These are phyloP conservation scores for Starmerella stellata DNA, from an alignment of 805 yeast genomes.

Conservation along the genomic window DNA sequence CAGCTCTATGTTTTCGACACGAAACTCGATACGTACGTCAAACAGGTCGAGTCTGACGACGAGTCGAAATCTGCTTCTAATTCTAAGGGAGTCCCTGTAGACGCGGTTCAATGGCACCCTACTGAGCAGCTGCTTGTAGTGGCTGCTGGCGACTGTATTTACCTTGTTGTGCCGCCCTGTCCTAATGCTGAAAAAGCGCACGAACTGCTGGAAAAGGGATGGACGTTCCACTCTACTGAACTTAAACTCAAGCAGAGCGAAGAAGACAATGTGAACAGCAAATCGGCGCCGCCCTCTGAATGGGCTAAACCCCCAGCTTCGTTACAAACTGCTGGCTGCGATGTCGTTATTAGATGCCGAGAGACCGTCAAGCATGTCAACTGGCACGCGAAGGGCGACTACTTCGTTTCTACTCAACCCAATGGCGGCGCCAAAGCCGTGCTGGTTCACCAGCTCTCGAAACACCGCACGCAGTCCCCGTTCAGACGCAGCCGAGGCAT, in stretches of 20 bases:
- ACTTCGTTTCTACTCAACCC: conserved; percentile 92
- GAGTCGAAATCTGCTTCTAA: conserved; percentile 19
- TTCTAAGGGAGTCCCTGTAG: conserved; percentile 30
- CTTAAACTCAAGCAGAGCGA: conserved; percentile 15
- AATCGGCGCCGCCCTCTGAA: conserved; percentile 30
- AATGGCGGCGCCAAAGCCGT: conserved; percentile 77
- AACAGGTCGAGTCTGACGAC: conserved; percentile 4
- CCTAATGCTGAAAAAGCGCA: conserved; percentile 69
- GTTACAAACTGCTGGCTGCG: conserved; percentile 45
- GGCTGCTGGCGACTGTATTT: conserved; percentile 63
- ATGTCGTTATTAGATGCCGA: conserved; percentile 47
- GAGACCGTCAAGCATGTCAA: conserved; percentile 59
- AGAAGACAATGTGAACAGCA: conserved; percentile 24
- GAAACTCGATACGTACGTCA: conserved; percentile 22
- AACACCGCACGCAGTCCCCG: conserved; percentile 89
- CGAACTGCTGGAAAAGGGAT: conserved; percentile 69
- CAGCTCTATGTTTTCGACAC: conserved; percentile 46
- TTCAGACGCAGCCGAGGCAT: conserved; percentile 85
- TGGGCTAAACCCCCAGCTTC: conserved; percentile 68
- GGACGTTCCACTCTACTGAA: conserved; percentile 48
- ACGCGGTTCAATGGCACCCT: conserved; percentile 72
- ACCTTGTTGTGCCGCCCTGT: conserved; percentile 70
- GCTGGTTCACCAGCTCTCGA: conserved; percentile 81
- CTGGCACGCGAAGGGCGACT: conserved; percentile 97
- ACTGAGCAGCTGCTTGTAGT: conserved; percentile 53